phyloP scores from a whole-genome alignment of 2,329 filamentous ascomycete species.

The Tothia fuscella region DNA sequence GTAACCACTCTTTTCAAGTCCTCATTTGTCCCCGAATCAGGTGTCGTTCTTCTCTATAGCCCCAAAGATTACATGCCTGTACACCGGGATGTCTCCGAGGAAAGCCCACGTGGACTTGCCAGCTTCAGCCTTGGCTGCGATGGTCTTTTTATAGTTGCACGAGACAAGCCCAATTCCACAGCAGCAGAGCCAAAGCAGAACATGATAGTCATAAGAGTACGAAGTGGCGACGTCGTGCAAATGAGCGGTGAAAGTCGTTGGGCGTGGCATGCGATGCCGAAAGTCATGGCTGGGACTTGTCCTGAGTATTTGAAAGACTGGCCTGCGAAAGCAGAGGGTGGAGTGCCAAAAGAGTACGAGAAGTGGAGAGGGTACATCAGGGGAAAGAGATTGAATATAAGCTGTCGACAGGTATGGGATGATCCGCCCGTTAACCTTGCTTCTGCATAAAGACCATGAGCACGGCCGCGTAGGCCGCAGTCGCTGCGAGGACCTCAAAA shows the following conservation, averaged over 20 bases:
- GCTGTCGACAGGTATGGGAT: constrained; percentile 77
- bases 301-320: constrained; percentile 62
- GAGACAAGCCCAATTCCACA: constrained; percentile 24
- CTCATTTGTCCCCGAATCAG: constrained; percentile 49
- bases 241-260: constrained; percentile 75
- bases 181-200: background rate
- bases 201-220: constrained; percentile 46
- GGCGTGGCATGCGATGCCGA: constrained; percentile 93
- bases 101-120: constrained; percentile 63
- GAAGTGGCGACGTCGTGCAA: constrained; percentile 79
- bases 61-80: constrained; percentile 84
- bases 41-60: constrained; percentile 87
- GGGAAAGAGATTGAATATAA: constrained; percentile 79
- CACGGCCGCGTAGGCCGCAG: background rate
- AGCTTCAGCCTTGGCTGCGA: constrained; percentile 87
- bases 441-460: constrained; percentile 2
- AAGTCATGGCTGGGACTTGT: constrained; percentile 68
- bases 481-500: background rate
- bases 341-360: constrained; percentile 32
- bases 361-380: constrained; percentile 80
- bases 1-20: constrained; percentile 51
- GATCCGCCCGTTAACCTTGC: too few species aligned
- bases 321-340: constrained; percentile 41
- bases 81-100: constrained; percentile 87
- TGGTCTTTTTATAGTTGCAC: constrained; percentile 72